Base-by-base conservation (phyloP, 495 filamentous ascomycete genomes). In the Pyronema omphalodes region DNA sequence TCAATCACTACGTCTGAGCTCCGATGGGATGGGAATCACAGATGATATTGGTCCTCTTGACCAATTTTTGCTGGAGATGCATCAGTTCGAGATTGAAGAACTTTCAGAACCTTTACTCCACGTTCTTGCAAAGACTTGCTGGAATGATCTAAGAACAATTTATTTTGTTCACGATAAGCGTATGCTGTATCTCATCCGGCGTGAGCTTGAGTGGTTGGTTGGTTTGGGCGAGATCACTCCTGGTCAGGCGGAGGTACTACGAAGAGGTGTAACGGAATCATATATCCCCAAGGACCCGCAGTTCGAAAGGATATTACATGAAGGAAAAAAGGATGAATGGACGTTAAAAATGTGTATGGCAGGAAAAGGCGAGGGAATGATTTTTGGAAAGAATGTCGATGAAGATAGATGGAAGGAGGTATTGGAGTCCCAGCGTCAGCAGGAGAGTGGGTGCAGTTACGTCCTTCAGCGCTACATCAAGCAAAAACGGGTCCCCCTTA, bases 151-250 rank as follows among this genome's bases (percentile, higher is more conserved):
- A 40, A 65, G 70, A 7, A 70, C 67, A 8, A 60, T 74, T 7
- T 61, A 70, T 3, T 62, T 74, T 3, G 60, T 64, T 7, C 71
- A 73, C 53, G 71, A 73, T 51, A 74, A 74, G 57, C 62, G 71
- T 3, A 70, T 74, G 64, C 58, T 74, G 1, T 69, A 70, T 7
- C 60, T 74, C 17, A 49, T 74, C 0, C 58, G 34, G 12, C 63
- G 71, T 55, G 70, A 74, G 44, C 51, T 72, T 0, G 52, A 56
- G 5, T 43, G 51, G 3, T 57, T 73, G 1, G 62, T 71, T 0
- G 33, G 54, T 37, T 44, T 52, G 3, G 46, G 50, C 0, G 60
- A 67, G 9, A 40, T 73, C 12, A 63, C 64, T 7, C 8, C 51
- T 8, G 45, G 37, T 6, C 64, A 71, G 43, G 70, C 61, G 0